Evolutionary conservation across 2,329 filamentous ascomycete species (phyloP).

Genomic region (Oidium heveae): DNA sequence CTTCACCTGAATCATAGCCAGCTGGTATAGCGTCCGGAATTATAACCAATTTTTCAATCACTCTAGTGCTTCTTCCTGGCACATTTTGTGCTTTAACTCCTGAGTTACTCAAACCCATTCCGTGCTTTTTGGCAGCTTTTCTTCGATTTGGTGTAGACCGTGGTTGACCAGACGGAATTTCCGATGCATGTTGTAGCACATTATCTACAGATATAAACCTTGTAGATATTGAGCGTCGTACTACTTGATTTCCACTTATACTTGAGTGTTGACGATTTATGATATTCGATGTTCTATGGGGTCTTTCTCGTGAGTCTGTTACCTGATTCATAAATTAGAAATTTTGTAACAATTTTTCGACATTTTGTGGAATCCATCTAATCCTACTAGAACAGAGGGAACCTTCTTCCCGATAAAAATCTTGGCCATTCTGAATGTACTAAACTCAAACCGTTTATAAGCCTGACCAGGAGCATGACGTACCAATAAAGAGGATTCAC

Average conservation of each 20-base stretch:
- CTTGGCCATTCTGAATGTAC: constrained; percentile 7
- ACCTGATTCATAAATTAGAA: constrained; percentile 18
- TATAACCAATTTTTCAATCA: constrained; percentile 89
- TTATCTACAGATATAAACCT: constrained; percentile 80
- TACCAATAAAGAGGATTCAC: no score
- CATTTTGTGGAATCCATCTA: no score
- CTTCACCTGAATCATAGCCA: constrained; percentile 32
- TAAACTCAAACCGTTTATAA: no score
- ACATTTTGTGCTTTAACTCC: constrained; percentile 24
- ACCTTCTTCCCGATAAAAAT: constrained; percentile 21
- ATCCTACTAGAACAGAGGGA: constrained; percentile 32
- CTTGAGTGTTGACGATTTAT: constrained; percentile 15
- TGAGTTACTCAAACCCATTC: constrained; percentile 18
- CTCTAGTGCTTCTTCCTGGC: constrained; percentile 72
- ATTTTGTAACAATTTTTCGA: not conserved
- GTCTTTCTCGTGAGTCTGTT: constrained; percentile 29
- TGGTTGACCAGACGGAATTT: constrained; percentile 84
- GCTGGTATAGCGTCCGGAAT: constrained; percentile 54
- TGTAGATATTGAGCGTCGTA: constrained; percentile 24
- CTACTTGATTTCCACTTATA: constrained; percentile 7
- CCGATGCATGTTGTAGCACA: constrained; percentile 76
- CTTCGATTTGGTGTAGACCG: constrained; percentile 33
- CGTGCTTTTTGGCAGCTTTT: constrained; percentile 23
- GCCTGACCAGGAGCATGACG: no score
- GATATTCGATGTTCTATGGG: constrained; percentile 10